Base-by-base conservation (phyloP, 345 rosid genomes). In the Excoecaria cochinchinensis region DNA sequence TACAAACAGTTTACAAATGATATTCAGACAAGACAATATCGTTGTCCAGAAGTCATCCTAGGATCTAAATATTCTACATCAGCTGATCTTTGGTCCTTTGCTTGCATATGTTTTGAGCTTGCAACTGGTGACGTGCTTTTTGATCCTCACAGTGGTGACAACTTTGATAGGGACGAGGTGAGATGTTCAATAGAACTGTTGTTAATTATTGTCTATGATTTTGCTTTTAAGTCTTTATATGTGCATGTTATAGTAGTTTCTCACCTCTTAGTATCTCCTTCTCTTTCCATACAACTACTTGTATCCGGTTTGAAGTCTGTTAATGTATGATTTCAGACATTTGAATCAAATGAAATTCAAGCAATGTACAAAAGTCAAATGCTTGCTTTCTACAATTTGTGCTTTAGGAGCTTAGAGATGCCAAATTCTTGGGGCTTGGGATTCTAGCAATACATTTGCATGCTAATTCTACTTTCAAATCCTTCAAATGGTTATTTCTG, bases 31-130 rank as follows among this genome's bases (percentile, higher is more conserved):
- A 89, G 95, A 73, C 92, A 87, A 68, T 89, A 90, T 71, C 82
- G 92, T 81, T 90, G 92, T 79, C 95, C 92, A 7, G 91, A 90
- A 83, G 95, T 86, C 61, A 82, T 90, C 66, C 84, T 90, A 21
- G 95, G 95, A 77, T 90, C 95, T n/a, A 89, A 89, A 59, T 90
- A 90, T 77, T 89, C 92, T 64, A 90, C 91, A 42, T 84, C 95
- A 24, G 95, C 90, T 4, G 95, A 90, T 83, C 89, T 89, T 50
- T 89, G 95, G 92, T 90, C 95, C 52, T 89, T 89, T 79, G 90
- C 92, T 57, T 90, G 95, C 81, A 90, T 90, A 67, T 89, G 91
- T 78, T 90, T 90, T 84, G 95, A 90, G 87, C 91, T 89, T 74
- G 90, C 90, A 61, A 87, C 92, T 4, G 92, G 95, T 74, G 92